These are phyloP conservation scores for Phaeolepiota aurea DNA, from an alignment of 768 basidiomycete species.

Conservation along the genomic window DNA sequence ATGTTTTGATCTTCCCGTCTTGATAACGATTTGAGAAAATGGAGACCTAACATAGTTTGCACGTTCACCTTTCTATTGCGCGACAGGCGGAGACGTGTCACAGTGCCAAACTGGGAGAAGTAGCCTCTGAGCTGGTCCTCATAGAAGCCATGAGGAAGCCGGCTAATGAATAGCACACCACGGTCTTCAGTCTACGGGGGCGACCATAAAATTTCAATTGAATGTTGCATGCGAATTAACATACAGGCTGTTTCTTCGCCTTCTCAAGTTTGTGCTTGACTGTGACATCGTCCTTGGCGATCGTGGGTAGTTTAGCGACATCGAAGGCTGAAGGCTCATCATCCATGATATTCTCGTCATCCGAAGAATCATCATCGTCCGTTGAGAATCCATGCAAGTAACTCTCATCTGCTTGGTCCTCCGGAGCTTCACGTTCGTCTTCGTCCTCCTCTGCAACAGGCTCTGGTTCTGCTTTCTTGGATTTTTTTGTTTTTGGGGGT, in stretches of 20 bases:
- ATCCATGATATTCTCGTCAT: conserved; percentile 55
- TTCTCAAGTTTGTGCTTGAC: conserved; percentile 60
- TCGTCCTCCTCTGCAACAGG: conserved; percentile 11
- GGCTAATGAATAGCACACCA: conserved; percentile 84
- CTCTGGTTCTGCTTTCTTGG: too few species aligned
- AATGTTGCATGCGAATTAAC: conserved; percentile 15
- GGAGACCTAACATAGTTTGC: background rate
- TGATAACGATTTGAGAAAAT: conserved; percentile 4
- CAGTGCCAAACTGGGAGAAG: conserved; percentile 90
- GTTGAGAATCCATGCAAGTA: conserved; percentile 69
- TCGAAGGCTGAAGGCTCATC: conserved; percentile 54
- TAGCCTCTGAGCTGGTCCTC: conserved; percentile 91
- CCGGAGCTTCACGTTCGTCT: conserved; percentile 2
- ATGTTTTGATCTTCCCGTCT: conserved; percentile 96
- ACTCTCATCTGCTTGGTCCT: conserved; percentile 20
- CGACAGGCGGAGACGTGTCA: conserved; percentile 82
- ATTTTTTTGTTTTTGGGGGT: conserved; percentile 11
- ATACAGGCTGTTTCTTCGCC: conserved; percentile 59
- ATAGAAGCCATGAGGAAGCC: conserved; percentile 95
- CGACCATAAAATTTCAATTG: conserved; percentile 1
- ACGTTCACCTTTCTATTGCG: conserved; percentile 79
- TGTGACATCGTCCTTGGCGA: conserved; percentile 80
- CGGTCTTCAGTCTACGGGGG: conserved; percentile 43
- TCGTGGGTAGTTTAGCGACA: conserved; percentile 67
- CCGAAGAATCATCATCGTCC: conserved; percentile 75